Evolutionary conservation across 2,329 filamentous ascomycete genomes (phyloP).

Genomic region (Phialophora expanda): DNA sequence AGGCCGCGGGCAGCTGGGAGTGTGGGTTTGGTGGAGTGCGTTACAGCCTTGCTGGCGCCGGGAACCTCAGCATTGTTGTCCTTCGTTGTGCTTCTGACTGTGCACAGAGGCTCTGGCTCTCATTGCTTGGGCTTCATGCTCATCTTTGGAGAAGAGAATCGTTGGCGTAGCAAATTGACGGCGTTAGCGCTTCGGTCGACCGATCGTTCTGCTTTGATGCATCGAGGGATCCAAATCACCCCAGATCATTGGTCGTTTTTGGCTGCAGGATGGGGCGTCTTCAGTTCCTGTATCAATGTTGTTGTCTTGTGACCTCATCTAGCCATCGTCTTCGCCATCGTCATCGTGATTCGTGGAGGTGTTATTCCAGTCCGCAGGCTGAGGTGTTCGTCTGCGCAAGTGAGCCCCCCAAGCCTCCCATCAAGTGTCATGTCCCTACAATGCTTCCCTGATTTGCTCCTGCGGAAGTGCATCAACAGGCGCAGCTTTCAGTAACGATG

Average conservation of each 20-base stretch:
- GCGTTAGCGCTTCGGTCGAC: not conserved
- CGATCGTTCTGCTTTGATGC: not conserved
- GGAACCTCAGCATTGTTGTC: not conserved
- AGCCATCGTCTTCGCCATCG: not conserved
- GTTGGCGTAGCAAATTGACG: not conserved
- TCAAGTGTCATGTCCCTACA: not conserved
- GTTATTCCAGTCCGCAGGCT: not conserved
- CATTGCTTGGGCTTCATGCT: slow-evolving; percentile 30
- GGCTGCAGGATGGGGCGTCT: not conserved
- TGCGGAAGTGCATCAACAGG: not conserved
- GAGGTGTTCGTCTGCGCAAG: not conserved
- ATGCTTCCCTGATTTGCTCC: not conserved
- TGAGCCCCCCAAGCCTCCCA: no score
- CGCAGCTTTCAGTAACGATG: not conserved
- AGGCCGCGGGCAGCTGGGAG: slow-evolving; percentile 3
- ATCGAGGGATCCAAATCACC: not conserved
- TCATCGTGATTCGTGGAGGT: not conserved
- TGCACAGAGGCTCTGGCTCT: slow-evolving; percentile 3
- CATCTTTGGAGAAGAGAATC: slow-evolving; percentile 31
- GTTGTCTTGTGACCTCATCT: not conserved
- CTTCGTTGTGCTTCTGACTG: slow-evolving; percentile 10
- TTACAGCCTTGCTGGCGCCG: slow-evolving; percentile 7
- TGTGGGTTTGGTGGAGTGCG: slow-evolving; percentile 11
- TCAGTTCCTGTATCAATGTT: not conserved
- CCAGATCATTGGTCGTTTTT: not conserved